These are phyloP conservation scores for Fusarium siculi DNA, from an alignment of 2,329 filamentous ascomycete species.

Conservation along the genomic window DNA sequence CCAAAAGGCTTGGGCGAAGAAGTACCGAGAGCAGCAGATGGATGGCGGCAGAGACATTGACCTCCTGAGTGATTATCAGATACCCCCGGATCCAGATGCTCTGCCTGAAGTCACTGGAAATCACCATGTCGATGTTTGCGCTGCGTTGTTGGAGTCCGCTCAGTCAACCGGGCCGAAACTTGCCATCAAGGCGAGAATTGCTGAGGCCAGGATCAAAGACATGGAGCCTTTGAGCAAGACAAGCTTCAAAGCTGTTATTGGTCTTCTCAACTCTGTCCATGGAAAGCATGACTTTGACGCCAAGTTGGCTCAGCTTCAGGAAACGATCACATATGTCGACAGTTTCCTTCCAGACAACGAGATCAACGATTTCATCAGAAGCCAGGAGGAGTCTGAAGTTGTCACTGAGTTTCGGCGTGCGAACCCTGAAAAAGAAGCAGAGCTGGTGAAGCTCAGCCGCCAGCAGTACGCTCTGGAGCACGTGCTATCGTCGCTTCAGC, in stretches of 20 bases:
- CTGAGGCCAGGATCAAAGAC: too few relatives aligned
- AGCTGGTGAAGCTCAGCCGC: fast-evolving
- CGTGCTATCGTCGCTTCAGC: fast-evolving
- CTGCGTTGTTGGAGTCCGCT: fast-evolving
- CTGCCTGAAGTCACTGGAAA: background rate
- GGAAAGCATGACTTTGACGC: too few relatives aligned
- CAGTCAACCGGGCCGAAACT: fast-evolving
- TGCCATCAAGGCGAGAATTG: background rate
- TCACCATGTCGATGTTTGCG: background rate
- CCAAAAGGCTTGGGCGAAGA: background rate
- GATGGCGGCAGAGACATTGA: fast-evolving
- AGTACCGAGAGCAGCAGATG: background rate
- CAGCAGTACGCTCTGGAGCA: fast-evolving
- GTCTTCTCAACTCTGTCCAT: fast-evolving
- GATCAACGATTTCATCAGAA: background rate
- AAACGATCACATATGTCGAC: fast-evolving
- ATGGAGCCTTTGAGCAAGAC: background rate
- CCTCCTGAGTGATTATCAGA: fast-evolving
- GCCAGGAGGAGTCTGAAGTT: background rate
- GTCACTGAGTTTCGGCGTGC: background rate
- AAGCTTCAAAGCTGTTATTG: background rate
- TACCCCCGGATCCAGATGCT: background rate
- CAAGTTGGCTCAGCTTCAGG: fast-evolving
- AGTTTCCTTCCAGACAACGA: fast-evolving
- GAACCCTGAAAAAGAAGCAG: background rate